Conservation (phyloP, 768 basidiomycete species). For the Crepidotus variabilis region DNA sequence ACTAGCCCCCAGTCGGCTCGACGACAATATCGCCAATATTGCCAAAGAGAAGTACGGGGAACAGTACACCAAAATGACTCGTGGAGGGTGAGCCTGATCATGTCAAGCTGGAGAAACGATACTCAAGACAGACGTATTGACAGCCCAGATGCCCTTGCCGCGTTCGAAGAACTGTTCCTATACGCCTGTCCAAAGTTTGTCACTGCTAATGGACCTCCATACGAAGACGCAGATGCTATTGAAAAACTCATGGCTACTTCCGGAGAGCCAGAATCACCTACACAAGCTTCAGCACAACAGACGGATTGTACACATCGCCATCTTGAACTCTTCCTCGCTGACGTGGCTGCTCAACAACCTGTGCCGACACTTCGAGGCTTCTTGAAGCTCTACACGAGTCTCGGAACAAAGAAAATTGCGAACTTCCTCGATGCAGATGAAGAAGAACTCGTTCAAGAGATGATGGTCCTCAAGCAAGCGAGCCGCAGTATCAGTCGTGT, state of each 20-base stretch:
- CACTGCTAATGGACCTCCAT: conserved; percentile 89
- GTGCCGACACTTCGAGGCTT: conserved; percentile 88
- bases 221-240: conserved; percentile 72
- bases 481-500: conserved; percentile 75
- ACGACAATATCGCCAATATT: conserved; percentile 91
- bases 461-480: conserved; percentile 94
- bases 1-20: conserved; percentile 86
- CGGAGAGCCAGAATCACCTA: conserved; percentile 28
- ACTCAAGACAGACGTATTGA: neutral
- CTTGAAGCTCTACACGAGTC: conserved; percentile 92
- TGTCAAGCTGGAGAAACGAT: neutral
- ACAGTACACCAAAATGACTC: conserved; percentile 80
- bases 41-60: conserved; percentile 95
- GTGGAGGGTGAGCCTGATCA: conserved; percentile 50
- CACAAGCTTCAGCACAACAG: conserved; percentile 22
- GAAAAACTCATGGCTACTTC: conserved; percentile 40
- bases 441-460: conserved; percentile 91
- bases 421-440: conserved; percentile 90
- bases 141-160: conserved; percentile 51
- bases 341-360: conserved; percentile 69
- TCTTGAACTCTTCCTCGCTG: conserved; percentile 77
- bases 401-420: conserved; percentile 88
- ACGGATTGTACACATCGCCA: conserved; percentile 83
- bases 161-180: conserved; percentile 90
- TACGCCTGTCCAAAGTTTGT: conserved; percentile 98